A percentile compares a stretch with the other conserved stretches of the same genome.
phyloP scores from a whole-genome alignment of 495 filamentous ascomycete species.

The Astrothelium macrocarpum region DNA sequence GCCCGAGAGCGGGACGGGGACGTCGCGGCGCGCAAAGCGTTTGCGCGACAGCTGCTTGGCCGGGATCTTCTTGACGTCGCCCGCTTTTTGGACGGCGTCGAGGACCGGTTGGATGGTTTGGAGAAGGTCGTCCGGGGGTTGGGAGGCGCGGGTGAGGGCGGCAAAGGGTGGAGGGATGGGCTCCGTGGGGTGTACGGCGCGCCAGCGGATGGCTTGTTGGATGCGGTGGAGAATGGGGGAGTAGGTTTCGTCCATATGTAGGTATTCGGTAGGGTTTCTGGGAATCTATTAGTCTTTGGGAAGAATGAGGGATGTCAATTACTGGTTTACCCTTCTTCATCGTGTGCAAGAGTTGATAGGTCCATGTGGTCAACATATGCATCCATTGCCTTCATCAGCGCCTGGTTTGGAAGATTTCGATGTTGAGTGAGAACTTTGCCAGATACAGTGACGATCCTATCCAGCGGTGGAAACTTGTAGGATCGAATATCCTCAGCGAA shows the following conservation, averaged over 20 bases:
- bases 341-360: constrained; percentile 49
- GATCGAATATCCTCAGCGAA: constrained; percentile 84
- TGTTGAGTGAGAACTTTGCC: constrained; percentile 78
- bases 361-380: constrained; percentile 94
- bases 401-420: constrained; percentile 70
- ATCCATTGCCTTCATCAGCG: constrained; percentile 69
- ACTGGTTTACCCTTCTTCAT: constrained; percentile 60
- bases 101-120: constrained; percentile 45
- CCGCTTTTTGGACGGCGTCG: constrained; percentile 52
- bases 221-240: constrained; percentile 90
- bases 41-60: constrained; percentile 71
- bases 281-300: constrained; percentile 26
- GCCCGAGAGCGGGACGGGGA: constrained; percentile 78
- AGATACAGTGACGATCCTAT: constrained; percentile 78
- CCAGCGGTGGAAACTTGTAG: constrained; percentile 85
- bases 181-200: constrained; percentile 64
- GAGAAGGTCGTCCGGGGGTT: constrained; percentile 59
- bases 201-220: constrained; percentile 70
- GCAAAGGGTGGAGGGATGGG: constrained; percentile 57
- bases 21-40: constrained; percentile 54
- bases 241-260: constrained; percentile 72
- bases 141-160: constrained; percentile 62
- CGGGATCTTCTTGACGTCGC: constrained; percentile 86
- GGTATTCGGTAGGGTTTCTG: constrained; percentile 62
- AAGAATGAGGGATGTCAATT: neutral